These are phyloP conservation scores for Chrysoporthe cubensis DNA, from an alignment of 2,329 filamentous ascomycete species.

Conservation along the genomic window DNA sequence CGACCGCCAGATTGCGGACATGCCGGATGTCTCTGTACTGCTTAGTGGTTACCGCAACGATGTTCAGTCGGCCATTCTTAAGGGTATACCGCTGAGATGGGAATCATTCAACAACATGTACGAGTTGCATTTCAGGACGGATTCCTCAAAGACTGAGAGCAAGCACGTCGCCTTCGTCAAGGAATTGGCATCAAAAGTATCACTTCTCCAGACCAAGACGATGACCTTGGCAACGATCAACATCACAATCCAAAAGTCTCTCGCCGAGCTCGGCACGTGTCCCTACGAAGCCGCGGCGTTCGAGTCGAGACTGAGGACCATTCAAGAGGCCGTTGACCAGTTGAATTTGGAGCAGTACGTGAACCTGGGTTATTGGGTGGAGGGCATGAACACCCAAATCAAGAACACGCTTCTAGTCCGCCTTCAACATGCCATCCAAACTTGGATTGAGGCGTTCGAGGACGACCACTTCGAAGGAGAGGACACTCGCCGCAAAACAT, in stretches of 20 bases:
- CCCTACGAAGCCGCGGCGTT: slow-evolving; percentile 82
- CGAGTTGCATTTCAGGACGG: slow-evolving; percentile 78
- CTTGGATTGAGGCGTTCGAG: slow-evolving; percentile 88
- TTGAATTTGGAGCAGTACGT: slow-evolving; percentile 95
- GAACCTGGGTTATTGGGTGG: slow-evolving; percentile 90
- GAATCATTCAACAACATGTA: slow-evolving; percentile 98
- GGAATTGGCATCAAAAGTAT: slow-evolving; percentile 86
- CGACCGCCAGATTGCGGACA: slow-evolving; percentile 77
- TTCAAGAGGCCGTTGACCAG: slow-evolving; percentile 93
- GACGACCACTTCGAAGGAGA: slow-evolving; percentile 57
- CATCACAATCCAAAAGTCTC: slow-evolving; percentile 76
- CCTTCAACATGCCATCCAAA: slow-evolving; percentile 78
- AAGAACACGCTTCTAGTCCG: slow-evolving; percentile 79
- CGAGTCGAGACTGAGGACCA: slow-evolving; percentile 76
- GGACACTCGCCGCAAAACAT: slow-evolving; percentile 53
- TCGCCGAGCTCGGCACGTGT: slow-evolving; percentile 83
- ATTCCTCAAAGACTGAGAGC: slow-evolving; percentile 61
- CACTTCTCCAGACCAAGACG: slow-evolving; percentile 86
- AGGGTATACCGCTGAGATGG: slow-evolving; percentile 91
- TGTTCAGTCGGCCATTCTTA: slow-evolving; percentile 79
- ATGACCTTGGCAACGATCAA: slow-evolving; percentile 78
- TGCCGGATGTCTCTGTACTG: slow-evolving; percentile 86
- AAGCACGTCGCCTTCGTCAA: slow-evolving; percentile 97
- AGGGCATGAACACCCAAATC: slow-evolving; percentile 82
- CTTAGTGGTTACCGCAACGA: slow-evolving; percentile 92